phyloP scores from a whole-genome alignment of 352 stramenopile species.

The Peronospora destructor region DNA sequence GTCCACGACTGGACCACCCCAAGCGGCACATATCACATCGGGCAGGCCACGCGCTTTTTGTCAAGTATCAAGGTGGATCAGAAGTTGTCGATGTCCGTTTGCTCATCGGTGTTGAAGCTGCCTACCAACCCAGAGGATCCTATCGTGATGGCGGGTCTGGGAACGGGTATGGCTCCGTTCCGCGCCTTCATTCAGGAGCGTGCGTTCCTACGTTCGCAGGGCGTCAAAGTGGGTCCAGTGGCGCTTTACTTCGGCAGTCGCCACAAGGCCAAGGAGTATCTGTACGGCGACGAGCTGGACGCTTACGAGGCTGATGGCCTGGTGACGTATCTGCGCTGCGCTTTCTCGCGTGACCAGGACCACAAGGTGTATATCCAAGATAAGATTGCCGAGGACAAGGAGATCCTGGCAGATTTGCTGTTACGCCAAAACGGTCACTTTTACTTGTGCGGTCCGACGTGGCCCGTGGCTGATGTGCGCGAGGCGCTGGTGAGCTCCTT shows the following conservation, averaged over 20 bases:
- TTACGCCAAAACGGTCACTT: constrained; percentile 75
- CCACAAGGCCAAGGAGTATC: constrained; percentile 89
- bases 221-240: constrained; percentile 64
- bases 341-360: constrained; percentile 84
- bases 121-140: constrained; percentile 27
- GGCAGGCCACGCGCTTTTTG: no score
- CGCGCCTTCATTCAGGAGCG: constrained; percentile 87
- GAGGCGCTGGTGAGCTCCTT: constrained; percentile 61
- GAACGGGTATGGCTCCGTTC: constrained; percentile 87
- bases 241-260: constrained; percentile 94
- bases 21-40: no score
- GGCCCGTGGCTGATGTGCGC: constrained; percentile 68
- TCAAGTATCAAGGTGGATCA: no score
- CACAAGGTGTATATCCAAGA: constrained; percentile 90
- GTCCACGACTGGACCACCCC: no score
- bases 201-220: constrained; percentile 57
- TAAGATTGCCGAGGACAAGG: constrained; percentile 45
- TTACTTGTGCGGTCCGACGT: constrained; percentile 81
- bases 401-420: no score
- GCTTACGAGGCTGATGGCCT: constrained; percentile 76
- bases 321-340: constrained; percentile 76
- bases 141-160: constrained; percentile 83
- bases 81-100: no score
- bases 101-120: no score
- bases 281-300: constrained; percentile 91